Base-by-base conservation (phyloP, 345 rosid genomes). In the Citrus glauca region DNA sequence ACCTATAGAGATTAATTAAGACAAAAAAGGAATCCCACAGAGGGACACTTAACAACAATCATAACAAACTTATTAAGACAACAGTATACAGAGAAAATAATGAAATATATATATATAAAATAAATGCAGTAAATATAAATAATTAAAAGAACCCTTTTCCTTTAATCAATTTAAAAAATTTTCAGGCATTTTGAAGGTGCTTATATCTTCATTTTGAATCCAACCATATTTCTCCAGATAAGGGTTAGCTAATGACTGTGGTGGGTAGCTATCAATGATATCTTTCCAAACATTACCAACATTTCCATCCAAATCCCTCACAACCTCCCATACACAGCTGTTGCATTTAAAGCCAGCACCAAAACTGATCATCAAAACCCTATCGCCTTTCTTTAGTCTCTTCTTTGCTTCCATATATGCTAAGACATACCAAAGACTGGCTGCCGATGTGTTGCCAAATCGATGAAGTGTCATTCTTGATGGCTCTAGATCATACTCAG, bases 381-480 rank as follows among this genome's bases (percentile, higher is more conserved):
- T 86, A 27, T 94, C 97, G 27, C 98, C 95, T 73, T 82, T 91
- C 80, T 89, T 94, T 24, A 96, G 61, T 79, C 99, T 84, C 86
- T 79, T 87, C 80, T 96, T 96, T 0, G 97, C 99, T 50, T 90
- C 97, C 98, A 96, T 90, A 82, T 96, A 96, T 1, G 83, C 93
- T 62, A 96, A 81, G 20, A 96, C 99, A 72, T 96, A 96, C 99
- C 99, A 96, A 19, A 96, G 85, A 74, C 99, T 94, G 64, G 95
- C 69, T 0, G 99, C 97, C 0, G 99, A 96, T 4, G 99, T 96
- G 90, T 96, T 96, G 19, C 99, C 99, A 75, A 90, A 96, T 71
- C 99, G 77, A 62, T 96, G 99, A 9, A 96, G 85, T 0, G 99
- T 92, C 98, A 96, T 94, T 83, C 97, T 85, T 9, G 99, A 91